These are phyloP conservation scores for Pyrrhoderma noxium DNA, from an alignment of 1,284 basidiomycete species.

Conservation along the genomic window DNA sequence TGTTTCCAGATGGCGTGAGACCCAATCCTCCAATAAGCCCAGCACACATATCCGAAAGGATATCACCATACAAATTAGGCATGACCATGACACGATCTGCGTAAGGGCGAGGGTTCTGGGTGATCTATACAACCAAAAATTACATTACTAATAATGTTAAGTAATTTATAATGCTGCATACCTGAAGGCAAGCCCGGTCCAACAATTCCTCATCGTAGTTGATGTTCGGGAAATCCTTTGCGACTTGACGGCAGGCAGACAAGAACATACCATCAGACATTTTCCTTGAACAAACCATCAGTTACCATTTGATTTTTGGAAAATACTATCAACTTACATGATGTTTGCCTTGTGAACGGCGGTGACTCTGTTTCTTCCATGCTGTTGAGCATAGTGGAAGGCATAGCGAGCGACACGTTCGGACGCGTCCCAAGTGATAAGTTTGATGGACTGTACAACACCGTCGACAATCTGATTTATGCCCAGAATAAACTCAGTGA, in stretches of 20 bases:
- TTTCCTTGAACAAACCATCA: slow-evolving; percentile 55
- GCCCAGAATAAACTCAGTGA: slow-evolving; percentile 13
- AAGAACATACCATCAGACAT: slow-evolving; percentile 99
- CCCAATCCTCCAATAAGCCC: slow-evolving; percentile 98
- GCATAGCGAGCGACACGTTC: slow-evolving; percentile 98
- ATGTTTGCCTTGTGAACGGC: slow-evolving; percentile 99
- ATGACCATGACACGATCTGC: slow-evolving; percentile 99
- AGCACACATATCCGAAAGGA: slow-evolving; percentile 98
- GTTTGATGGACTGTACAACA: slow-evolving; percentile 99
- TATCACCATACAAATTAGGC: slow-evolving; percentile 98
- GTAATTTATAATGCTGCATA: slow-evolving; percentile 27
- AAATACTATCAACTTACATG: slow-evolving; percentile 53
- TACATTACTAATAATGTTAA: background rate
- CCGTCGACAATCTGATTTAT: slow-evolving; percentile 77
- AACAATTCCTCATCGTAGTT: slow-evolving; percentile 96
- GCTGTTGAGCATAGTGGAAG: slow-evolving; percentile 92
- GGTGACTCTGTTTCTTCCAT: slow-evolving; percentile 88
- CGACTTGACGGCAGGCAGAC: slow-evolving; percentile 93
- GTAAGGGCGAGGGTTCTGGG: slow-evolving; percentile 91
- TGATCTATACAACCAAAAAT: slow-evolving; percentile 44
- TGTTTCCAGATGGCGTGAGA: slow-evolving; percentile 97
- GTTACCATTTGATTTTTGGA: background rate
- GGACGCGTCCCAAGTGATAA: slow-evolving; percentile 98
- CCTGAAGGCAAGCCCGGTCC: slow-evolving; percentile 93
- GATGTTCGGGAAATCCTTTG: slow-evolving; percentile 94